Percentiles rank a stretch among this genome's conserved stretches.
Evolutionary conservation across 1,284 basidiomycete genomes (phyloP).

Genomic region (Irpex sp.): DNA sequence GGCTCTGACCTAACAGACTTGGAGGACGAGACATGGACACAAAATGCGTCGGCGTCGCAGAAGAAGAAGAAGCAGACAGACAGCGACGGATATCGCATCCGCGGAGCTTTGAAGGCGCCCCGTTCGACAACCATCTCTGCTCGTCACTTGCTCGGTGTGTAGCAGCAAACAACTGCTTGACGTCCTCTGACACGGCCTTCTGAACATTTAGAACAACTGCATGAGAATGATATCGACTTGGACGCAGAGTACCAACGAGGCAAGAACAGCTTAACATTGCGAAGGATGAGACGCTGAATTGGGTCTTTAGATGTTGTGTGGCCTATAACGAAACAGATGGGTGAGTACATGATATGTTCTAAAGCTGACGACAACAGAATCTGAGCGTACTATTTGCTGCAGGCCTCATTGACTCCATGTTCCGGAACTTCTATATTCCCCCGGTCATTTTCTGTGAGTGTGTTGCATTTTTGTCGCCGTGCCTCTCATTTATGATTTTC

Average conservation of each 20-base stretch:
- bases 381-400: background rate
- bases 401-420: constrained; percentile 51
- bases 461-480: background rate
- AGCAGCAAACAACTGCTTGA: background rate
- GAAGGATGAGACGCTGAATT: background rate
- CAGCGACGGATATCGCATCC: constrained; percentile 40
- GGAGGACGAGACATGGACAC: constrained; percentile 24
- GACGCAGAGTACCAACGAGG: constrained; percentile 77
- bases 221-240: constrained; percentile 54
- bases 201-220: constrained; percentile 50
- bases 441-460: constrained; percentile 42
- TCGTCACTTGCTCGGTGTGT: constrained; percentile 57
- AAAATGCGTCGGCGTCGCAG: constrained; percentile 19
- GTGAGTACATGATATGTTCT: constrained; percentile 9
- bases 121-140: constrained; percentile 68
- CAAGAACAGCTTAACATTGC: background rate
- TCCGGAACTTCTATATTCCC: constrained; percentile 54
- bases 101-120: constrained; percentile 54
- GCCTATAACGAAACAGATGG: constrained; percentile 36
- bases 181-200: background rate
- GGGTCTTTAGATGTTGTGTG: constrained; percentile 59
- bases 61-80: constrained; percentile 18
- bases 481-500: constrained; percentile 11
- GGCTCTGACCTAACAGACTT: constrained; percentile 41
- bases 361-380: background rate